Percentiles rank a stretch among this genome's conserved stretches.
These are phyloP conservation scores for Neonectria magnoliae DNA, from an alignment of 2,329 filamentous ascomycete genomes.

Conservation along the genomic window DNA sequence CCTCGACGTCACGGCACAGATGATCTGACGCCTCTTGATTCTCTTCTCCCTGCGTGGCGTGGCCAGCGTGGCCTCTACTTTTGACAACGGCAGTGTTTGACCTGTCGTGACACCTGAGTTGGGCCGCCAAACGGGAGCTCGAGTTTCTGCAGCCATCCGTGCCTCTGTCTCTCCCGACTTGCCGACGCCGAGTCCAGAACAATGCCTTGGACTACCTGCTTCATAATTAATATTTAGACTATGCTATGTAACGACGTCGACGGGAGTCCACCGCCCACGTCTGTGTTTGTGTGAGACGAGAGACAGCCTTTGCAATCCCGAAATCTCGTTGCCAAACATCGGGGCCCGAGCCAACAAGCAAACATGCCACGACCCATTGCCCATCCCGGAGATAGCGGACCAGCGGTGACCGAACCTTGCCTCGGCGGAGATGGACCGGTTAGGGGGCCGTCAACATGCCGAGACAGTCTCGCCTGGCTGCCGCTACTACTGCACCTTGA, in stretches of 20 bases:
- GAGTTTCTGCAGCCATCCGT: neutral
- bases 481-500: neutral
- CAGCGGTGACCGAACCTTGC: neutral
- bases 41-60: conserved; percentile 24
- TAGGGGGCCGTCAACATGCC: conserved; percentile 9
- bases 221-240: neutral
- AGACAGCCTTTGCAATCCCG: conserved; percentile 4
- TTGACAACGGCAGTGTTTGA: conserved; percentile 27
- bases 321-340: conserved; percentile 1
- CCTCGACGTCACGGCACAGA: conserved; percentile 29
- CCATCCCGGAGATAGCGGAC: neutral
- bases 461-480: conserved; percentile 12
- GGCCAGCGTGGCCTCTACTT: conserved; percentile 13
- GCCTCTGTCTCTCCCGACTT: neutral
- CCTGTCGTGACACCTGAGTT: conserved; percentile 27
- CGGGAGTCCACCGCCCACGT: conserved; percentile 2
- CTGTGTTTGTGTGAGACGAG: conserved; percentile 17
- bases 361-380: neutral
- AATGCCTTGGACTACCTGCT: neutral
- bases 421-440: conserved; percentile 5
- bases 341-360: conserved; percentile 5
- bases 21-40: conserved; percentile 25
- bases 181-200: conserved; percentile 1
- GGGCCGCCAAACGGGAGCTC: conserved; percentile 7
- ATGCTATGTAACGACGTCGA: neutral